Base-by-base conservation (phyloP, 768 basidiomycete genomes). In the Pleurotus sapidus region DNA sequence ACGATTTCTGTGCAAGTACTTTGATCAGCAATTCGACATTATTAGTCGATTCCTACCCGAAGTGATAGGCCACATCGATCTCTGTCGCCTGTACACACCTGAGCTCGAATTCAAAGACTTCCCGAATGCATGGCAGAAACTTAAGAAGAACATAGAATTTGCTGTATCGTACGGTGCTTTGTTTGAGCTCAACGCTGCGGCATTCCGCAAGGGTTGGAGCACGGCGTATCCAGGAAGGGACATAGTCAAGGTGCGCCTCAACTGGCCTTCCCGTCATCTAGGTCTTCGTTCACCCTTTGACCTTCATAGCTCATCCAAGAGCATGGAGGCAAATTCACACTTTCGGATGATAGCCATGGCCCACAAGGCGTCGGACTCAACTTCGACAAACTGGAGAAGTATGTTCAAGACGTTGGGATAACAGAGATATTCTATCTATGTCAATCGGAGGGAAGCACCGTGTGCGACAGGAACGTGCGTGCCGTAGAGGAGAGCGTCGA, bases 271-370 rank as follows among this genome's bases (percentile, higher is more conserved):
- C 42, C 39, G 34, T 42, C 51, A 43, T 49, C 20, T 43, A 46
- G 48, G 34, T 34, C 17, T 20, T 63, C 24, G 55, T 45, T 48
- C 37, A 20, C 3, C 20, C 20, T 20, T 20, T 20, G 27, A 50
- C 30, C 17, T 51, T 23, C 46, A 42, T 34, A 98, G 96, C 65
- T 89, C 20, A 90, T 98, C 57, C 62, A 84, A n/a, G 67, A 77
- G 43, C 70, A 78, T 48, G 83, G 80, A 8, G 97, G 95, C 2
- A 83, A 84, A 20, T 84, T 97, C 61, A 82, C 88, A 17, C 78
- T 99, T 24, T 98, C 96, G 4, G 97, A 98, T 68, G 97, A 98
- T 72, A 95, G 95, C 53, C 97, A 99, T 65, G 94, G 93, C 0
- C 89, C 93, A 2, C 83, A 85, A 27, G 84, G 85, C 7, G 94